A percentile compares a stretch with the other conserved stretches of the same genome.
phyloP scores from a whole-genome alignment of 768 basidiomycete species.

The Lactifluus pinguis region DNA sequence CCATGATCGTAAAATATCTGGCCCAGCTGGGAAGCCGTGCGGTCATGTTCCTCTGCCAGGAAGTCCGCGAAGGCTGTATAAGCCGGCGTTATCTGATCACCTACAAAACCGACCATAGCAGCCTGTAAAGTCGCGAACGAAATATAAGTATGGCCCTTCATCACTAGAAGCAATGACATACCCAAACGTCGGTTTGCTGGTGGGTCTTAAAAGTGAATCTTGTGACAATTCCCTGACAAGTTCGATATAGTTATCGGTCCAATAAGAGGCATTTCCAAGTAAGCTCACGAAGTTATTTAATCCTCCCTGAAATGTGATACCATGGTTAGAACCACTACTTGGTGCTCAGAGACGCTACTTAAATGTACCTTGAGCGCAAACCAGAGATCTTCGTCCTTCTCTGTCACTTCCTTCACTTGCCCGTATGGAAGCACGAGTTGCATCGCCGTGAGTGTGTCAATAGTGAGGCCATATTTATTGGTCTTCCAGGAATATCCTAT shows the following conservation, averaged over 20 bases:
- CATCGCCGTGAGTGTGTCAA: neutral
- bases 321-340: neutral
- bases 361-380: neutral
- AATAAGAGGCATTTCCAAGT: neutral
- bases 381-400: neutral
- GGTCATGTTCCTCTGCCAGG: neutral
- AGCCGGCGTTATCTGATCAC: neutral
- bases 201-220: constrained; percentile 8
- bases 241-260: neutral
- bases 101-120: neutral
- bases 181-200: constrained; percentile 11
- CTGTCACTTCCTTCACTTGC: neutral
- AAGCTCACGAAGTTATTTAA: constrained; percentile 10
- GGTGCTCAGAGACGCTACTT: no score
- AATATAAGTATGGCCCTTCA: neutral
- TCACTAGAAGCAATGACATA: neutral
- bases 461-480: constrained; percentile 12
- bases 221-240: constrained; percentile 7
- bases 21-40: neutral
- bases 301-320: neutral
- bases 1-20: neutral
- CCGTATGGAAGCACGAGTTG: neutral
- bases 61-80: neutral
- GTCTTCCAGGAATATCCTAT: constrained; percentile 11
- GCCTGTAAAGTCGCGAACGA: neutral